A percentile compares a stretch with the other conserved stretches of the same genome.
phyloP scores from a whole-genome alignment of 257 asterid species.

The Solanum virginianum region DNA sequence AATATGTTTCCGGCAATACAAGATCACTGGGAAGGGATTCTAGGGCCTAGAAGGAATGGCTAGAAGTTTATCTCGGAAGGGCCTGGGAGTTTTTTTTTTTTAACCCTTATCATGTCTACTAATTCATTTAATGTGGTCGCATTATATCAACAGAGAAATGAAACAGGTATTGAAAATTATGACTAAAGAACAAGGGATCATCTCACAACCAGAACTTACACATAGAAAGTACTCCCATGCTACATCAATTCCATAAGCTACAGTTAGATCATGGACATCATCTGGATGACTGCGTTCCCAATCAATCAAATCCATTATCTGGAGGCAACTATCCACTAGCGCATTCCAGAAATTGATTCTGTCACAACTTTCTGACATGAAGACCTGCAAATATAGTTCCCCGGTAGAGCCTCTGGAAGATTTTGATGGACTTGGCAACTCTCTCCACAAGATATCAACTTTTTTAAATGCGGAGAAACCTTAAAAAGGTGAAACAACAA shows the following conservation, averaged over 20 bases:
- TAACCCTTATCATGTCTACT: too few species aligned
- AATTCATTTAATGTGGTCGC: neutral
- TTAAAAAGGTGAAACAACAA: neutral
- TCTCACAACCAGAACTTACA: slow-evolving; percentile 37
- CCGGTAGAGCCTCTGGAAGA: slow-evolving; percentile 28
- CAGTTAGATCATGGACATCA: slow-evolving; percentile 48
- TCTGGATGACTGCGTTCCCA: slow-evolving; percentile 96
- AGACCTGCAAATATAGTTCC: slow-evolving; percentile 49
- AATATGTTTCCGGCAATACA: too few species aligned
- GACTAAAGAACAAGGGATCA: neutral
- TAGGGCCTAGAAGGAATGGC: too few species aligned
- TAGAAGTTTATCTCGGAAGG: too few species aligned
- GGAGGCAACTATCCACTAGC: slow-evolving; percentile 45
- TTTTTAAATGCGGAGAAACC: slow-evolving; percentile 68
- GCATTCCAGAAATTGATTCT: slow-evolving; percentile 52
- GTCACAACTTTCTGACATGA: slow-evolving; percentile 59
- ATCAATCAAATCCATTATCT: slow-evolving; percentile 54
- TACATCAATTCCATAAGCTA: slow-evolving; percentile 54
- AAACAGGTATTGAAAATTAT: neutral
- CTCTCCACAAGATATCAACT: slow-evolving; percentile 89
- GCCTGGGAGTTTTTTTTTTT: too few species aligned
- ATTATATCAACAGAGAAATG: neutral
- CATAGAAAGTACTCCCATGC: slow-evolving; percentile 52
- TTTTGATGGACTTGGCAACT: slow-evolving; percentile 24
- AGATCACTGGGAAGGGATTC: too few species aligned